These are phyloP conservation scores for Amanita muscaria DNA, from an alignment of 768 basidiomycete genomes.

Conservation along the genomic window DNA sequence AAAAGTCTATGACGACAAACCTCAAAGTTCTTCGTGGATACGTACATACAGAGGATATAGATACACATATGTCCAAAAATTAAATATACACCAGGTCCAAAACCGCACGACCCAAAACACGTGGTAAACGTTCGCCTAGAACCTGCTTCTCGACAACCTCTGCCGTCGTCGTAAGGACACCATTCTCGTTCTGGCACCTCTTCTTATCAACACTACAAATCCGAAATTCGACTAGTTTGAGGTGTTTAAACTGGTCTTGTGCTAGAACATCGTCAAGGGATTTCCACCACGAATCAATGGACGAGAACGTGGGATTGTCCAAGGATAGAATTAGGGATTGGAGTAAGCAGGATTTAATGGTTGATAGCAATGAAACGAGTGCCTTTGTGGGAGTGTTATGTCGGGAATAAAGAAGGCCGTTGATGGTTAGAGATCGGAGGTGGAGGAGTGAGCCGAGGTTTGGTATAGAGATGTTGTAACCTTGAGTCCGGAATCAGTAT, in stretches of 20 bases:
- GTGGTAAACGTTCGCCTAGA: no score
- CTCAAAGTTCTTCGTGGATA: no score
- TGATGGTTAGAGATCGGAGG: conserved; percentile 4
- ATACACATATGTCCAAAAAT: no score
- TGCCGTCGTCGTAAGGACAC: no score
- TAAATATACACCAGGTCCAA: no score
- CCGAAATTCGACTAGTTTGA: background rate
- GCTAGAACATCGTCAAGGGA: conserved; percentile 1
- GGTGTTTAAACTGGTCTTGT: background rate
- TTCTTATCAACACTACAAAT: no score
- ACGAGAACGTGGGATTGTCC: background rate
- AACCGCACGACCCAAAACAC: no score
- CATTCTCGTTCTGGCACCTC: no score
- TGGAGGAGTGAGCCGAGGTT: conserved; percentile 4
- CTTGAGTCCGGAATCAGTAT: background rate
- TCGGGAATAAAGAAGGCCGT: background rate
- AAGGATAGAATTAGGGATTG: conserved; percentile 1
- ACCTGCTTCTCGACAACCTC: no score
- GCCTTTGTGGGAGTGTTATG: background rate
- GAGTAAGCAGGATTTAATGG: background rate
- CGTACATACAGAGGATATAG: no score
- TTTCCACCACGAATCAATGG: background rate
- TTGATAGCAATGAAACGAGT: conserved; percentile 1
- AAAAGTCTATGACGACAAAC: no score
- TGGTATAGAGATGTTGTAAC: background rate